Evolutionary conservation across 495 filamentous ascomycete genomes (phyloP).

Genomic region (Penicillium steckii): DNA sequence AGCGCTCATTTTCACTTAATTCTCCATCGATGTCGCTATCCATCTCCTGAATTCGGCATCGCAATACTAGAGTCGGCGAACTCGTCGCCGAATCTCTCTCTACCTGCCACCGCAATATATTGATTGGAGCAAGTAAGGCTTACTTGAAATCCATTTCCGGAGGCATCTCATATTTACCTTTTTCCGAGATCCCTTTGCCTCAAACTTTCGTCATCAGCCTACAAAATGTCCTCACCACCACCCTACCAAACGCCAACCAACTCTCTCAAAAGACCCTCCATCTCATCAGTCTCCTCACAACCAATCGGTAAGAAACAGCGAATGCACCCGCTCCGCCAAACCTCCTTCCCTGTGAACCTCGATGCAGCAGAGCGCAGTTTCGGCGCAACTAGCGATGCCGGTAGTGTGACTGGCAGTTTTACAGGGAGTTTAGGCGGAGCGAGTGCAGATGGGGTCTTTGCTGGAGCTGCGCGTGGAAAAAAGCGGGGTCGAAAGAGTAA

Average conservation of each 20-base stretch:
- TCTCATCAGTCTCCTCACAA: slow-evolving; percentile 39
- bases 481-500: slow-evolving; percentile 70
- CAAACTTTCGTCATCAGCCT: no score
- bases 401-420: slow-evolving; percentile 65
- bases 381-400: slow-evolving; percentile 62
- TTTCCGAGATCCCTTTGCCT: no score
- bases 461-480: slow-evolving; percentile 44
- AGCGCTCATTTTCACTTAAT: neutral
- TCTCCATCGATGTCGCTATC: neutral
- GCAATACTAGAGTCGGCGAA: neutral
- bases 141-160: neutral
- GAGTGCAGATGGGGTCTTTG: slow-evolving; percentile 47
- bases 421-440: slow-evolving; percentile 53
- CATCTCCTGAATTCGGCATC: neutral
- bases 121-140: neutral
- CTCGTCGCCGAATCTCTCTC: slow-evolving; percentile 1
- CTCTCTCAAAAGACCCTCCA: slow-evolving; percentile 45
- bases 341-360: slow-evolving; percentile 71
- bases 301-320: slow-evolving; percentile 32
- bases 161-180: neutral
- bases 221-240: slow-evolving; percentile 48
- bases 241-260: slow-evolving; percentile 32
- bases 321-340: slow-evolving; percentile 81
- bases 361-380: slow-evolving; percentile 58
- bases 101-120: neutral